phyloP scores from a whole-genome alignment of 176 grass and related monocot species.

The Poa annua region DNA sequence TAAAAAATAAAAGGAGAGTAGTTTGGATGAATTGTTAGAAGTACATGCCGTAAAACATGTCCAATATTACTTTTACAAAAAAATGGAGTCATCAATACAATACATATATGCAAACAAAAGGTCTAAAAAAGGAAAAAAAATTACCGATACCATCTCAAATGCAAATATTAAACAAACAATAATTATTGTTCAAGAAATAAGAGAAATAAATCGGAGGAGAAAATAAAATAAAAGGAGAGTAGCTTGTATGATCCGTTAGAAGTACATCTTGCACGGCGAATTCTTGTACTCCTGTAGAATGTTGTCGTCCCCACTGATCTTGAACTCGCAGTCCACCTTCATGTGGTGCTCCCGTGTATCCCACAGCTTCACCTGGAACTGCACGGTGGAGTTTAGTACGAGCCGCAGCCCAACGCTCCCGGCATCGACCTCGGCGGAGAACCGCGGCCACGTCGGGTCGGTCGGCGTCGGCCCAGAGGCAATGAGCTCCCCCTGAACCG shows the following conservation, averaged over 20 bases:
- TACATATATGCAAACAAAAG: too few relatives aligned
- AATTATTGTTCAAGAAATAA: too few relatives aligned
- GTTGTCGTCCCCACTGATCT: conserved; percentile 42
- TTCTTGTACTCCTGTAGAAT: conserved; percentile 45
- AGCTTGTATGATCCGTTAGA: conserved; percentile 30
- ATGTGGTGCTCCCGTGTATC: conserved; percentile 65
- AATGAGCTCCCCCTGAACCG: conserved; percentile 42
- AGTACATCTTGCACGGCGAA: conserved; percentile 44
- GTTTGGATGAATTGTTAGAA: too few relatives aligned
- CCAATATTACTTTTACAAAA: too few relatives aligned
- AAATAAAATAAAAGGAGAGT: too few relatives aligned
- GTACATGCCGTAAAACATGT: too few relatives aligned
- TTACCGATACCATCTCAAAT: too few relatives aligned
- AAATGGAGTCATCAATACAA: too few relatives aligned
- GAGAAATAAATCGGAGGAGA: too few relatives aligned
- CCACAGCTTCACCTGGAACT: conserved; percentile 76
- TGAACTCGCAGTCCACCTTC: conserved; percentile 61
- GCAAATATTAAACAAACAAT: too few relatives aligned
- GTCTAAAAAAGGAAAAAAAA: too few relatives aligned
- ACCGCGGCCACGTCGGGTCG: conserved; percentile 38
- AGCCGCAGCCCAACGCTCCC: conserved; percentile 53
- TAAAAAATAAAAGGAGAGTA: too few relatives aligned
- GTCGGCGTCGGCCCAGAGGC: conserved; percentile 28
- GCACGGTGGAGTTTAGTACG: conserved; percentile 57
- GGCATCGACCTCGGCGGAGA: conserved; percentile 45